Evolutionary conservation across 257 asterid genomes (phyloP).

Genomic region (Leptodermis oblonga): DNA sequence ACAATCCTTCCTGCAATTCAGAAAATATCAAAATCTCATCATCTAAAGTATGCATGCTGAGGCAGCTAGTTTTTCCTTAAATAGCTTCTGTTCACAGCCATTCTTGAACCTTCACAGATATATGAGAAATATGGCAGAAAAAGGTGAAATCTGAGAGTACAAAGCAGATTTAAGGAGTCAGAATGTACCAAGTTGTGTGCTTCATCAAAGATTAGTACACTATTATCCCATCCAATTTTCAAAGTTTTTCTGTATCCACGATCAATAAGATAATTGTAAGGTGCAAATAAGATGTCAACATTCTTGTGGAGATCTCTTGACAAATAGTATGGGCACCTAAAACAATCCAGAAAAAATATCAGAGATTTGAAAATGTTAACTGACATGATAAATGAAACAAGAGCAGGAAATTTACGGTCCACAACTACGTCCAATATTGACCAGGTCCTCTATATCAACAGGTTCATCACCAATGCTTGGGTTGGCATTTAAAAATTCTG

Average conservation of each 20-base stretch:
- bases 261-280: conserved; percentile 96
- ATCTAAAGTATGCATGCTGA: conserved; percentile 8
- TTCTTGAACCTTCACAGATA: conserved; percentile 12
- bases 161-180: conserved; percentile 21
- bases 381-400: conserved; percentile 20
- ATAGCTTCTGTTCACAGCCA: conserved; percentile 9
- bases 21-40: conserved; percentile 19
- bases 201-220: conserved; percentile 95
- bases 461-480: conserved; percentile 90
- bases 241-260: conserved; percentile 66
- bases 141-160: conserved; percentile 12
- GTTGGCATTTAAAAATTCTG: conserved; percentile 66
- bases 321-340: conserved; percentile 93
- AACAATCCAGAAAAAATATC: conserved; percentile 22
- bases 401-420: conserved; percentile 69
- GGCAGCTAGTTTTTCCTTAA: conserved; percentile 9
- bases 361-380: conserved; percentile 25
- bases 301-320: conserved; percentile 86
- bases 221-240: conserved; percentile 62
- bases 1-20: conserved; percentile 74
- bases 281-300: conserved; percentile 92
- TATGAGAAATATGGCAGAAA: conserved; percentile 13
- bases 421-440: conserved; percentile 81
- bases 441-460: conserved; percentile 92
- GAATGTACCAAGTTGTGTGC: conserved; percentile 91